Conservation (phyloP, 1,284 basidiomycete species). For the Ganoderma sinense region DNA sequence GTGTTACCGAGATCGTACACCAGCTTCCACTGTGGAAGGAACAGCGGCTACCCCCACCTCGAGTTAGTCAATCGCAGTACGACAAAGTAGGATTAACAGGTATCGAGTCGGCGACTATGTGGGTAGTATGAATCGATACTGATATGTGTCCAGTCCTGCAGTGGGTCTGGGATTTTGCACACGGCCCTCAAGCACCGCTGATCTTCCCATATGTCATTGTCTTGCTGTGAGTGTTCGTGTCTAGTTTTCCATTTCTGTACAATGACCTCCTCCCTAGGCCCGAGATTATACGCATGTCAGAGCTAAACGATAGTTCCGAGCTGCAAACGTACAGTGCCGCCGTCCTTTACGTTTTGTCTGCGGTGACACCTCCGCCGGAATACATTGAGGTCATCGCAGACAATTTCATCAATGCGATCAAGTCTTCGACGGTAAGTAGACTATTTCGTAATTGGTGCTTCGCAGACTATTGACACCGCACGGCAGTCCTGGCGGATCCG, state of each 20-base stretch:
- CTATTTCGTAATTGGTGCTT: conserved; percentile 12
- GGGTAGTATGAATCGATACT: neutral
- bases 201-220: conserved; percentile 80
- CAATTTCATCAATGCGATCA: conserved; percentile 71
- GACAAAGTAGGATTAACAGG: conserved; percentile 87
- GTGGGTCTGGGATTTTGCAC: conserved; percentile 81
- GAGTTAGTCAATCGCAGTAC: conserved; percentile 84
- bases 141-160: conserved; percentile 62
- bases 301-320: conserved; percentile 81
- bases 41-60: conserved; percentile 84
- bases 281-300: conserved; percentile 82
- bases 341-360: conserved; percentile 79
- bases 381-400: conserved; percentile 67
- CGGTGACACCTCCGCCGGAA: conserved; percentile 67
- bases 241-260: neutral
- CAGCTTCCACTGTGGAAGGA: conserved; percentile 74
- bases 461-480: conserved; percentile 6
- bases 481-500: conserved; percentile 82
- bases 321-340: conserved; percentile 76
- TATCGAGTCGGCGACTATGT: conserved; percentile 44
- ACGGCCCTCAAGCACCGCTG: conserved; percentile 71
- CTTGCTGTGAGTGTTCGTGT: conserved; percentile 66
- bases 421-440: conserved; percentile 66
- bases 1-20: conserved; percentile 60
- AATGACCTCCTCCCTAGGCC: conserved; percentile 52